A percentile compares a stretch with the other conserved stretches of the same genome.
phyloP scores from a whole-genome alignment of 1,139 yeast species.

The Saccharomyces hybrid region DNA sequence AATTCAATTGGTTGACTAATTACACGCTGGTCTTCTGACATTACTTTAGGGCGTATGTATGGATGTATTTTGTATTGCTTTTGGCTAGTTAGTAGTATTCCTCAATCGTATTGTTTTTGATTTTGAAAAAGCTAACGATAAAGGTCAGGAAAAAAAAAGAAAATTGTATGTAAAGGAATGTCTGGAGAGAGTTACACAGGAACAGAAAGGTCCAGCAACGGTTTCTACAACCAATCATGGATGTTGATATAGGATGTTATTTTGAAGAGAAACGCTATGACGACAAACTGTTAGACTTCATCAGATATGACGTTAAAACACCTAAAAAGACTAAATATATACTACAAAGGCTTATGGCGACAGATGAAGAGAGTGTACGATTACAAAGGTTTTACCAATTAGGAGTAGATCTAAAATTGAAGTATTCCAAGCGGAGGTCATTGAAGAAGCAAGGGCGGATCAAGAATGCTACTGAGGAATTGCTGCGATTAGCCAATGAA shows the following conservation, averaged over 20 bases:
- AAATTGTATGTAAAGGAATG: neutral
- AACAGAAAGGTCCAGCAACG: neutral
- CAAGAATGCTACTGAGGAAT: slow-evolving; percentile 1
- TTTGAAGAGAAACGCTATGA: slow-evolving; percentile 13
- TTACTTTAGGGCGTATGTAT: neutral
- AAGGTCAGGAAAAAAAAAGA: neutral
- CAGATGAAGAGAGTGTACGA: neutral
- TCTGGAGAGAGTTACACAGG: neutral
- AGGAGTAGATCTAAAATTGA: neutral
- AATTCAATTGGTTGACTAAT: slow-evolving; percentile 32
- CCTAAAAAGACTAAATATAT: neutral
- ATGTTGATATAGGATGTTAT: slow-evolving; percentile 12
- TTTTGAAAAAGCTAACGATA: neutral
- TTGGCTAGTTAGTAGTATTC: neutral
- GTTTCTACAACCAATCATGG: slow-evolving; percentile 1
- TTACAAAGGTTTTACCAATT: neutral
- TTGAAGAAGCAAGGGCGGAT: slow-evolving; percentile 5
- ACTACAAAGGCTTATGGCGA: neutral
- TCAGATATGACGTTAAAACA: slow-evolving; percentile 10
- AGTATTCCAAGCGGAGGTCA: neutral
- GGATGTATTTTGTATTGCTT: neutral
- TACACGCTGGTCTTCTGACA: slow-evolving; percentile 21
- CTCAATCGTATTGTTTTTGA: neutral
- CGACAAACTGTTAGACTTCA: slow-evolving; percentile 13
- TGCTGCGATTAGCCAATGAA: slow-evolving; percentile 5